Conservation (phyloP, 208 protist genomes). For the Wallacemonas sp. region DNA sequence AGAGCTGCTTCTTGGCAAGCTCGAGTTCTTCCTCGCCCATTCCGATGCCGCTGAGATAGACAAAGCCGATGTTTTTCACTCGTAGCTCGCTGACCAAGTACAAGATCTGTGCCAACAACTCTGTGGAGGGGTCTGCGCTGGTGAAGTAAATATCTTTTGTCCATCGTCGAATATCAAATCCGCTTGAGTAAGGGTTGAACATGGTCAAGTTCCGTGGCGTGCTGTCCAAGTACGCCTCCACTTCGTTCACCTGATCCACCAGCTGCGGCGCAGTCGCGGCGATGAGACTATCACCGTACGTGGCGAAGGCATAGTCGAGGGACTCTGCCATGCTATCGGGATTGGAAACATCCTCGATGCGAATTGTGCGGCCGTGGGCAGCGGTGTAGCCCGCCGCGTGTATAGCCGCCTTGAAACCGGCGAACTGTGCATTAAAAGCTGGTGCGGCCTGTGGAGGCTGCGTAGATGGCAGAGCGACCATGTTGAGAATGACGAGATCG, state of each 20-base stretch:
- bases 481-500: conserved; percentile 7
- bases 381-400: background rate
- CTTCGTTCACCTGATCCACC: background rate
- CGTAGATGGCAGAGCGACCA: background rate
- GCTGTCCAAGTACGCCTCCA: conserved; percentile 8
- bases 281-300: conserved; percentile 7
- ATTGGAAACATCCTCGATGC: conserved; percentile 20
- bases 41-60: conserved; percentile 35
- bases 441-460: background rate
- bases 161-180: conserved; percentile 31
- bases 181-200: conserved; percentile 39
- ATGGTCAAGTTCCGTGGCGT: conserved; percentile 24
- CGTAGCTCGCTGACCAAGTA: conserved; percentile 28
- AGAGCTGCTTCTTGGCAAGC: conserved; percentile 12
- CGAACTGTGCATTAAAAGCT: background rate
- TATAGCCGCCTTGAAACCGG: background rate
- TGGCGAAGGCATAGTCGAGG: background rate
- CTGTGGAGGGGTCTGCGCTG: conserved; percentile 29
- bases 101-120: conserved; percentile 29
- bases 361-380: conserved; percentile 11
- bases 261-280: conserved; percentile 1
- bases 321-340: background rate
- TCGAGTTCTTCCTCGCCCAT: conserved; percentile 32
- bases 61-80: conserved; percentile 37
- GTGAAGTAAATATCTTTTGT: conserved; percentile 40